These are phyloP conservation scores for Pyrenochaeta sp. DNA, from an alignment of 2,329 filamentous ascomycete species.

Conservation along the genomic window DNA sequence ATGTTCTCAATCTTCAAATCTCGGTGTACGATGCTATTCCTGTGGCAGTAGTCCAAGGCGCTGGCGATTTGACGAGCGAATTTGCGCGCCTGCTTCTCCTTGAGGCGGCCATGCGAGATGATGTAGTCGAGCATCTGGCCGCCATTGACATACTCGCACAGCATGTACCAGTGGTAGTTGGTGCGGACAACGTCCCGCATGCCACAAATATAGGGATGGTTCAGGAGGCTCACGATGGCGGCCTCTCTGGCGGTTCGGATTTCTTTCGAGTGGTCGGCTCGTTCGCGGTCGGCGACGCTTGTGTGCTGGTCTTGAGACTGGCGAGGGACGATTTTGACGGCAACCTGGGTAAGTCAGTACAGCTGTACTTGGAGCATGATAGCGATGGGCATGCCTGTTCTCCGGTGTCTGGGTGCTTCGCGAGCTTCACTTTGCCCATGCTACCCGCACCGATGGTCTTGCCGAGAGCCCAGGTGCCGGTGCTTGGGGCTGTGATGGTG, in stretches of 20 bases:
- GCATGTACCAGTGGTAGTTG: constrained; percentile 99
- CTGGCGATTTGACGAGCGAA: constrained; percentile 98
- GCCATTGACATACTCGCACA: constrained; percentile 98
- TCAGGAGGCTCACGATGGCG: constrained; percentile 91
- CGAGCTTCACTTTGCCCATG: constrained; percentile 98
- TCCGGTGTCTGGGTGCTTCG: constrained; percentile 85
- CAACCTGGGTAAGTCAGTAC: constrained; percentile 67
- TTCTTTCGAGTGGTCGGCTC: constrained; percentile 95
- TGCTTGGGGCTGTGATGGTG: constrained; percentile 81
- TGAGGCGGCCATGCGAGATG: constrained; percentile 95
- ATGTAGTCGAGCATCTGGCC: constrained; percentile 99
- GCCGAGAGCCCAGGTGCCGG: constrained; percentile 91
- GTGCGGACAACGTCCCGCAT: constrained; percentile 95
- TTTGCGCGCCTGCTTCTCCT: constrained; percentile 97
- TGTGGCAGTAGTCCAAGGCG: constrained; percentile 94
- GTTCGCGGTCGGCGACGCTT: constrained; percentile 76
- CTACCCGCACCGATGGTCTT: constrained; percentile 98
- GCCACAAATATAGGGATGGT: constrained; percentile 94
- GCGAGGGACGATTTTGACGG: constrained; percentile 95
- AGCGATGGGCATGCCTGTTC: constrained; percentile 73
- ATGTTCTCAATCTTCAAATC: constrained; percentile 99
- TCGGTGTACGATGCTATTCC: constrained; percentile 96
- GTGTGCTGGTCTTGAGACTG: constrained; percentile 86
- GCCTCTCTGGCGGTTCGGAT: constrained; percentile 93
- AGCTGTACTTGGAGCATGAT: background rate